Percentiles rank a stretch among this genome's conserved stretches.
Conservation (phyloP, 371 early-diverging fungal genomes). For the Mortierella sp. region DNA sequence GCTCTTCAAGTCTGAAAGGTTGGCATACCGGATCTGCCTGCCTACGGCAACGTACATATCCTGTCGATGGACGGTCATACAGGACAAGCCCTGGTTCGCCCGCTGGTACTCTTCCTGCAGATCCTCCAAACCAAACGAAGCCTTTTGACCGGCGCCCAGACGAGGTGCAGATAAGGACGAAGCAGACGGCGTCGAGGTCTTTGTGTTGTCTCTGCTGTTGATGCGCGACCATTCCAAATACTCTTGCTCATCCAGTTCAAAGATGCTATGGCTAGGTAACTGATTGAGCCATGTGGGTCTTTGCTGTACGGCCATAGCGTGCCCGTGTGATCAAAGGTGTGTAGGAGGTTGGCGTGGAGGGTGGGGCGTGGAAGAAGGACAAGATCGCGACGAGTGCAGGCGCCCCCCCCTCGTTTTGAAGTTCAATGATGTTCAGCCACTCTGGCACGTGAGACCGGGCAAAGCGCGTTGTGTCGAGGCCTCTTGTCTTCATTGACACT, state of each 20-base stretch:
- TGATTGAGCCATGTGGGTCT: constrained; percentile 50
- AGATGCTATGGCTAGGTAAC: constrained; percentile 45
- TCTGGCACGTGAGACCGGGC: too few relatives aligned
- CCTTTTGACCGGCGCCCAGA: constrained; percentile 3
- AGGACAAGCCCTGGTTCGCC: constrained; percentile 37
- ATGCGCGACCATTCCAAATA: constrained; percentile 44
- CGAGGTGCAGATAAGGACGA: neutral
- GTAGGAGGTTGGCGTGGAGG: too few relatives aligned
- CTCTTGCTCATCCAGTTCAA: constrained; percentile 50
- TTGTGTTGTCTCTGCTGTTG: constrained; percentile 12
- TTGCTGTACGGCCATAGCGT: neutral
- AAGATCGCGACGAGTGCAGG: too few relatives aligned
- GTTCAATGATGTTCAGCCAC: too few relatives aligned
- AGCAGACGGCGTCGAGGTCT: neutral
- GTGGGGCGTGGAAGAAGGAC: too few relatives aligned
- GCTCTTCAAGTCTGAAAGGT: constrained; percentile 41
- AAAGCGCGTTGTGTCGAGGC: too few relatives aligned
- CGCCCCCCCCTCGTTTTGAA: too few relatives aligned
- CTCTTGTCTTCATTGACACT: too few relatives aligned
- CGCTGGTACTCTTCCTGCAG: constrained; percentile 32
- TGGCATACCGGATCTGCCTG: constrained; percentile 35
- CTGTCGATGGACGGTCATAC: constrained; percentile 43
- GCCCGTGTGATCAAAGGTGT: too few relatives aligned
- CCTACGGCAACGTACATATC: constrained; percentile 46
- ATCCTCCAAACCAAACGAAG: constrained; percentile 36